Conservation (phyloP, 495 filamentous ascomycete species). For the Hapsidospora chrysogenum region DNA sequence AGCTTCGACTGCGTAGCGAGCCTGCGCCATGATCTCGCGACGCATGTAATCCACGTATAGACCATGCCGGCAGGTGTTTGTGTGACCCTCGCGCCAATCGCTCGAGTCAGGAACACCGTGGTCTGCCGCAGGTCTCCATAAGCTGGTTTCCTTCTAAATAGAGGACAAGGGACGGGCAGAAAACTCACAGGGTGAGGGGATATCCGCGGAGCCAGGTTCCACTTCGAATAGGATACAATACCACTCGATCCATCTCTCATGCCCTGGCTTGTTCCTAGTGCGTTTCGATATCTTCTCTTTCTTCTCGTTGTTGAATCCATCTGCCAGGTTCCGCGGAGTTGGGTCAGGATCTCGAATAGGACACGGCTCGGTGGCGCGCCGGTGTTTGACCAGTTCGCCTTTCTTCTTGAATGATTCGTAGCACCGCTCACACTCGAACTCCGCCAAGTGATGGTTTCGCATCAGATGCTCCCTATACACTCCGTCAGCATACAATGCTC, state of each 20-base stretch:
- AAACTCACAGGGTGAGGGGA: constrained; percentile 13
- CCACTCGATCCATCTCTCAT: constrained; percentile 14
- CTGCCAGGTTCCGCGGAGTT: constrained; percentile 1
- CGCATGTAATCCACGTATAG: constrained; percentile 7
- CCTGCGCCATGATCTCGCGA: constrained; percentile 6
- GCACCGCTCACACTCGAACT: constrained; percentile 22
- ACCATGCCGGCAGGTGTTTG: not conserved
- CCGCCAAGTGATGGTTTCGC: constrained; percentile 19
- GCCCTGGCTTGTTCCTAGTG: not conserved
- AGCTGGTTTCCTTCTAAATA: no score
- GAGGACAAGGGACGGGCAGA: no score
- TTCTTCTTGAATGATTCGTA: constrained; percentile 18
- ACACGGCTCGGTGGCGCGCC: constrained; percentile 20
- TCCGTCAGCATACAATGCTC: not conserved
- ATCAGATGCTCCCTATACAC: constrained; percentile 27
- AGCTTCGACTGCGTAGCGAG: constrained; percentile 9
- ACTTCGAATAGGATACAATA: constrained; percentile 13
- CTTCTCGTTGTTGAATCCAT: constrained; percentile 11
- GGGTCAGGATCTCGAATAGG: constrained; percentile 3
- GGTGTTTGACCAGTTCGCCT: constrained; percentile 17
- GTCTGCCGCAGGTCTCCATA: no score
- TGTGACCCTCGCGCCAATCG: not conserved
- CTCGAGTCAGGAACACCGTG: not conserved
- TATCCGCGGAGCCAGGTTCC: constrained; percentile 3
- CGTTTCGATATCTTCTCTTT: not conserved